Percentiles rank a stretch among this genome's conserved stretches.
Evolutionary conservation across 192 early-diverging fungal species (phyloP).

Genomic region (Backusella australiensis): DNA sequence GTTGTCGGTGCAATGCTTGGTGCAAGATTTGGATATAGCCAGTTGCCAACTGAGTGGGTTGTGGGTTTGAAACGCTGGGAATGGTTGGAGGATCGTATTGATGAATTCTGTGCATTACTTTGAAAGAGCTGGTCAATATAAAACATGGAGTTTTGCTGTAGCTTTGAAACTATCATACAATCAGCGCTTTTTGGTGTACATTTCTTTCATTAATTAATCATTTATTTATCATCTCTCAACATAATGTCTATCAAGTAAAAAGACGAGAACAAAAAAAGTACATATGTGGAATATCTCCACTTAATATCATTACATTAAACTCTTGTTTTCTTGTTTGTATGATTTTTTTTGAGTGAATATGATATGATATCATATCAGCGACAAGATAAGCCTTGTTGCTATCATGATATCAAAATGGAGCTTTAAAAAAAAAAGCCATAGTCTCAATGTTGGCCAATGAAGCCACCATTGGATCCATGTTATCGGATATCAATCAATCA

Average conservation of each 20-base stretch:
- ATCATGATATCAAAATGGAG: neutral
- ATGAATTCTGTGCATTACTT: constrained; percentile 34
- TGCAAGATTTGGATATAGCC: constrained; percentile 28
- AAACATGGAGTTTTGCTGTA: neutral
- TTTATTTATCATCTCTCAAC: neutral
- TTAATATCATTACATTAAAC: neutral
- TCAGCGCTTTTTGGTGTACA: neutral
- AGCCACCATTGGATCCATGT: too few species aligned
- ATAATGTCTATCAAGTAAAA: neutral
- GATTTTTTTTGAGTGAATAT: neutral
- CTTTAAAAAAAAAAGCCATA: neutral
- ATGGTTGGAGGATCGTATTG: constrained; percentile 34
- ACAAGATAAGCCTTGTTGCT: neutral
- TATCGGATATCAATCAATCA: neutral
- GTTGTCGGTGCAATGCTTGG: constrained; percentile 36
- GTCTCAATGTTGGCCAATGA: too few species aligned
- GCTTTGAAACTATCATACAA: neutral
- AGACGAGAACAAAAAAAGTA: neutral
- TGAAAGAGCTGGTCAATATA: constrained; percentile 8
- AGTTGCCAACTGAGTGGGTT: constrained; percentile 37
- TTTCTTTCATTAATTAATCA: neutral
- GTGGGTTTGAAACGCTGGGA: constrained; percentile 39
- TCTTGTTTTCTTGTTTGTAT: neutral
- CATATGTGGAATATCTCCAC: neutral
- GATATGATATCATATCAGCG: neutral